Evolutionary conservation across 306 rosid genomes (phyloP), one percentile per base, ranked within the genome.

Genomic region (Crataegus laevigata): DNA sequence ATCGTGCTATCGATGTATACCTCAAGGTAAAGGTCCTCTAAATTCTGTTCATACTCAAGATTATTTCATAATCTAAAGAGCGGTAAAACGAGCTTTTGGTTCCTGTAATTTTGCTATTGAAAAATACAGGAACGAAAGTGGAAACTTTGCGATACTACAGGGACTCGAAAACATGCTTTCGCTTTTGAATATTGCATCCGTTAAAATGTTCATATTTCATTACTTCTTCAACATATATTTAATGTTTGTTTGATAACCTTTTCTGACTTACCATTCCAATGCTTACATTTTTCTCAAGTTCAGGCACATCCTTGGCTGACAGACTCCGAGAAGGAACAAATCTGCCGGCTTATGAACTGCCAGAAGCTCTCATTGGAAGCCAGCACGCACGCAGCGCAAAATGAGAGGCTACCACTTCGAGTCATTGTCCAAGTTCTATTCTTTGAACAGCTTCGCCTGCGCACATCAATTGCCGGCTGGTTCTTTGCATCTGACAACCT

Each of bases 301-400:
- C 84, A 93, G 97, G 83, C 89, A 51, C 98, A 93, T 84, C 82
- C 85, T 4, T 89, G 97, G 97, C 83, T 93, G 68, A 87, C 92
- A 64, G 96, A 91, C 60, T 84, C 90, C 0, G 97, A 93, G 86
- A 93, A 84, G 90, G 98, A 91, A 77, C 97, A 93, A 78, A 77
- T 93, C 42, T 91, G 96, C 83, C 77, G 90, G 88, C 85, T 91
- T 26, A 84, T 93, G 90, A 93, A 93, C 72, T 93, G 96, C 91
- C 98, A 91, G 85, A 93, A 93, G 82, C 91, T 93, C 19, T 93
- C 97, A 54, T 47, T 93, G 80, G 98, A 93, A 86, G 96, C 93
- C 65, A 93, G 96, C 92, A 91, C 92, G 5, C 98, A 93, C 28
- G 97, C 97, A n/a, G 92, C 97, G 11, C 96, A 93, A 79, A 93